Evolutionary conservation across 495 filamentous ascomycete genomes (phyloP), one percentile per base, ranked within the genome.

Genomic region (Glarea lozoyensis): DNA sequence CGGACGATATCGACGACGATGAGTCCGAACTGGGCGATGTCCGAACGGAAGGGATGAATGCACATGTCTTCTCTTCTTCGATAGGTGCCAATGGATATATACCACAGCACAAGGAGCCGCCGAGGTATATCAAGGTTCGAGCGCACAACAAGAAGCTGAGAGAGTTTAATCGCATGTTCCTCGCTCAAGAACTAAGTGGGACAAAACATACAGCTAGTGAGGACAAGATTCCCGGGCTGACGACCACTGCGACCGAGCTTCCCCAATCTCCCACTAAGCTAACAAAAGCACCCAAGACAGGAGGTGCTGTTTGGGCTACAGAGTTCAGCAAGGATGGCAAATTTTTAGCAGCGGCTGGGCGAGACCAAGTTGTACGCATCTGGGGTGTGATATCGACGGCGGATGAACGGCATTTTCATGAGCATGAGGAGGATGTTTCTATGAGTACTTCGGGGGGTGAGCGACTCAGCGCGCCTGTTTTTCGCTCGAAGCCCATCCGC

Each of bases 301-400:
- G 66, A 29, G 69, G 77, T 13, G 87, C 92, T 3, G 76, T 94
- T 22, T 99, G 92, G 92, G 82, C 92, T 3, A 75, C 86, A 50
- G 84, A 86, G 47, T 96, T 96, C 50, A 96, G 88, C 49, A 87
- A 84, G 36, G 92, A 97, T 66, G 92, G 92, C 10, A 86, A 73
- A 56, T 94, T 89, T 60, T 67, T 99, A 9, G 92, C 92, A 10
- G 84, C 87, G 15, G 93, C 79, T 10, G 92, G 92, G 2, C 83
- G 87, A 50, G 93, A 97, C 57, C 75, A 75, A 37, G 72, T 90
- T 21, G 83, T 99, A 4, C 72, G 93, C 30, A 76, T 97, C 25
- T 99, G 90, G 90, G 77, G 79, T 0, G 92, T 97, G 5, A 78
- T 99, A 15, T 75, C 86, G 10, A 88, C 81, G 1, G 68, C 78